Conservation (phyloP, 2,329 filamentous ascomycete species). For the Clarireedia homoeocarpa region DNA sequence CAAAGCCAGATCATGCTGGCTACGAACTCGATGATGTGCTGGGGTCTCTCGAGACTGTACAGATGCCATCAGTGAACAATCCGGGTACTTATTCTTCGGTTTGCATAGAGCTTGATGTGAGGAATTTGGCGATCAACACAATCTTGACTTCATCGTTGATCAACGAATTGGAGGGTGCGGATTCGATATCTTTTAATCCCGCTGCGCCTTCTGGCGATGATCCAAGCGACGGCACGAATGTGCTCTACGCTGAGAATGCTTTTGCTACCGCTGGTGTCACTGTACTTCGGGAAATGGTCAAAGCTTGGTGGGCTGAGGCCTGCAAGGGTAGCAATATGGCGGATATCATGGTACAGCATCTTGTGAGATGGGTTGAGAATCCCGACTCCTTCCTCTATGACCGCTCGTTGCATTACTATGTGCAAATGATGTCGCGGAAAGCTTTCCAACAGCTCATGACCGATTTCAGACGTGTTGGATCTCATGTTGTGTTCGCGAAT, state of each 20-base stretch:
- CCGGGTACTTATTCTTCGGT: conserved; percentile 92
- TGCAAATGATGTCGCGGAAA: conserved; percentile 97
- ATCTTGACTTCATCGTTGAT: conserved; percentile 94
- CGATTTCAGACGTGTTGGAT: conserved; percentile 91
- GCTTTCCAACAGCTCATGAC: conserved; percentile 95
- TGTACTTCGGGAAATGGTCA: conserved; percentile 96
- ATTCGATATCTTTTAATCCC: conserved; percentile 79
- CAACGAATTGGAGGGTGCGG: conserved; percentile 88
- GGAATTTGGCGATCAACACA: conserved; percentile 95
- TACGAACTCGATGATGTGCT: conserved; percentile 89
- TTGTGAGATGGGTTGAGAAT: conserved; percentile 94
- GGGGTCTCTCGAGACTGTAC: conserved; percentile 73
- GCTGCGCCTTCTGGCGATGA: conserved; percentile 54
- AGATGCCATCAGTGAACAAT: conserved; percentile 90
- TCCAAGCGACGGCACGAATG: conserved; percentile 54
- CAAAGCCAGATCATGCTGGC: conserved; percentile 88
- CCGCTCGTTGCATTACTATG: conserved; percentile 87
- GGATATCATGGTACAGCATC: conserved; percentile 92
- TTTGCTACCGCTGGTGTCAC: conserved; percentile 88
- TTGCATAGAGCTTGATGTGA: conserved; percentile 88
- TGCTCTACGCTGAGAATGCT: conserved; percentile 76
- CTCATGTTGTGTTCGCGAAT: conserved; percentile 91
- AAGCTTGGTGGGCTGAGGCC: conserved; percentile 95
- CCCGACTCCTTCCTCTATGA: conserved; percentile 94
- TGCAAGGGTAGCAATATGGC: conserved; percentile 88